Conservation (phyloP, 2,329 filamentous ascomycete genomes). For the Fusarium continuum region DNA sequence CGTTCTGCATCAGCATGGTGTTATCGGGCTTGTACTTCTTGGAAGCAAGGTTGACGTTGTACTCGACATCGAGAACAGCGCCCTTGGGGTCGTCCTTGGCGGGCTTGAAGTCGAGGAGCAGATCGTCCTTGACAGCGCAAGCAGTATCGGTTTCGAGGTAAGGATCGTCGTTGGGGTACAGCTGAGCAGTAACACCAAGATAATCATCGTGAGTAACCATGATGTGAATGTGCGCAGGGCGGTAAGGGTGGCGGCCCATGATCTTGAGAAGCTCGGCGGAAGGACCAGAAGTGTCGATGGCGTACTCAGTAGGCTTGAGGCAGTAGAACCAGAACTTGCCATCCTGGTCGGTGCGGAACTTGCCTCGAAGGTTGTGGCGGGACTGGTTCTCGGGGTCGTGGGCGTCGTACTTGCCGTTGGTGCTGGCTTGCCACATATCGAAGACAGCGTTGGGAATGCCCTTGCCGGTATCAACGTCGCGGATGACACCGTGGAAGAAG, state of each 20-base stretch:
- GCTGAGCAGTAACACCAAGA: conserved; percentile 77
- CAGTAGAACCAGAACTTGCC: conserved; percentile 80
- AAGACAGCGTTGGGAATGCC: conserved; percentile 74
- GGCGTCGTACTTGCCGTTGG: conserved; percentile 81
- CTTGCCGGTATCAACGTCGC: conserved; percentile 70
- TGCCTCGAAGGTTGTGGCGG: conserved; percentile 79
- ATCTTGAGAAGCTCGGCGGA: conserved; percentile 53
- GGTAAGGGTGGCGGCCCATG: conserved; percentile 60
- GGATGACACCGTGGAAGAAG: conserved; percentile 75
- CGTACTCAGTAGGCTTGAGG: conserved; percentile 77
- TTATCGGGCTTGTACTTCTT: conserved; percentile 54
- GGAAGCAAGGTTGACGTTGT: conserved; percentile 55
- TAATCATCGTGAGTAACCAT: conserved; percentile 70
- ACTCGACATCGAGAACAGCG: conserved; percentile 51
- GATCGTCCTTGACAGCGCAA: conserved; percentile 63
- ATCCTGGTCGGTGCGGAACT: conserved; percentile 75
- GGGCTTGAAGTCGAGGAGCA: conserved; percentile 61
- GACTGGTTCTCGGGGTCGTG: conserved; percentile 76
- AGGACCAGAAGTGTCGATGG: conserved; percentile 70
- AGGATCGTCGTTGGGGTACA: conserved; percentile 74
- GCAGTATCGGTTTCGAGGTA: conserved; percentile 64
- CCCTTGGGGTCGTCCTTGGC: conserved; percentile 51
- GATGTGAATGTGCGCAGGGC: conserved; percentile 61
- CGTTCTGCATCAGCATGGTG: conserved; percentile 44
- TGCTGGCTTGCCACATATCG: conserved; percentile 81